Conservation (phyloP, 176 grass and related monocot species). For the Raddia guianensis region DNA sequence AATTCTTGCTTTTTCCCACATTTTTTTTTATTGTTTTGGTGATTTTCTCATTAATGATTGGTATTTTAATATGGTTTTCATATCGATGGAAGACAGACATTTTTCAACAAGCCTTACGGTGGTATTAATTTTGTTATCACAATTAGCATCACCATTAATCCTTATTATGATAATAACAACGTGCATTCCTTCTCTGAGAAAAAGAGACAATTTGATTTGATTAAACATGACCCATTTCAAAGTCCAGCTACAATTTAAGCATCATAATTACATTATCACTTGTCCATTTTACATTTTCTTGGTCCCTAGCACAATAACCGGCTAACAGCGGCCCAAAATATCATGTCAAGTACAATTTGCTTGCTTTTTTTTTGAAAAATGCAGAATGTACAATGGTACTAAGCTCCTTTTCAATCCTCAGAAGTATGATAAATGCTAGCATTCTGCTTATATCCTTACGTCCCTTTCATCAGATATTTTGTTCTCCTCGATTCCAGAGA, state of each 20-base stretch:
- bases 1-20: neutral
- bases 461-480: neutral
- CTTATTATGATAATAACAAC: neutral
- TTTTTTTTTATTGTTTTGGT: neutral
- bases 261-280: neutral
- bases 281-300: neutral
- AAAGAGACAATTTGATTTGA: neutral
- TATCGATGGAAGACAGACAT: neutral
- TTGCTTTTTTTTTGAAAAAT: neutral
- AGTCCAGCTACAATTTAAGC: neutral
- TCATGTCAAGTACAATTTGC: neutral
- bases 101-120: slow-evolving; percentile 14
- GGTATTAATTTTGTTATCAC: neutral
- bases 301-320: neutral
- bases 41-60: neutral
- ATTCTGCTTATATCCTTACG: neutral
- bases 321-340: neutral
- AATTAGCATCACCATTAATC: neutral
- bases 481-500: neutral
- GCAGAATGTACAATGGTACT: neutral
- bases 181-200: neutral
- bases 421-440: neutral
- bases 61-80: neutral
- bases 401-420: neutral
- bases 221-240: slow-evolving; percentile 5